Base-by-base conservation (phyloP, 2,329 filamentous ascomycete species). In the Verticillium isaacii region DNA sequence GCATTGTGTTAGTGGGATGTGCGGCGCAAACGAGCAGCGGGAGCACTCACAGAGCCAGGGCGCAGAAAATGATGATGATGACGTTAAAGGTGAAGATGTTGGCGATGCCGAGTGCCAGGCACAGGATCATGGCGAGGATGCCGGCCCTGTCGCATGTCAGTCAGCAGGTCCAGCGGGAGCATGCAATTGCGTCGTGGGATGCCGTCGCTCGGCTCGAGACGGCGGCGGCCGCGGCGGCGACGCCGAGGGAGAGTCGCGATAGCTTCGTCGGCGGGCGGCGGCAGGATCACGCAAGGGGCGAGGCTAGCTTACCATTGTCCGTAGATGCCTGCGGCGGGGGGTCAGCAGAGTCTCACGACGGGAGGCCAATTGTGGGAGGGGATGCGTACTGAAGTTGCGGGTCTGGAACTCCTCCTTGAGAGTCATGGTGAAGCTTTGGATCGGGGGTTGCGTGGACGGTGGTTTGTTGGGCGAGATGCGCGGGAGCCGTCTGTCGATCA, bases 331-430 rank as follows among this genome's bases (percentile, higher is more conserved):
- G 68, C 62, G 62, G 36, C 62, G 56, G 54, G 70, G 80, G 70
- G 82, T 76, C 68, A 66, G 56, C 52, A 45, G 39, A 60, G 12
- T 17, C 11, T 56, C 37, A 19, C 52, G 23, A 63, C 29, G 29
- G 32, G 64, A 45, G 25, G 17, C 17, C 66, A 60, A 69, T 58
- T 54, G 41, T 23, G 34, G 41, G n/a, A 57, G 36, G 41, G 63
- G 32, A 61, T 61, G 79, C 87, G 71, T 81, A 90, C 88, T 91
- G 78, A 91, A 91, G 78, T 91, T 91, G 71, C 88, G 82, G 64
- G 87, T 89, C 73, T 83, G 83, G 73, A 91, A 89, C 77, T 90
- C 88, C 72, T 90, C 88, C 76, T 85, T 85, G 78, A 90, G 82
- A 74, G 86, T 84, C 87, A 90, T 90, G 66, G 78, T 87, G 81